Base-by-base conservation (phyloP, 768 basidiomycete species). In the Trametes sanguinea region DNA sequence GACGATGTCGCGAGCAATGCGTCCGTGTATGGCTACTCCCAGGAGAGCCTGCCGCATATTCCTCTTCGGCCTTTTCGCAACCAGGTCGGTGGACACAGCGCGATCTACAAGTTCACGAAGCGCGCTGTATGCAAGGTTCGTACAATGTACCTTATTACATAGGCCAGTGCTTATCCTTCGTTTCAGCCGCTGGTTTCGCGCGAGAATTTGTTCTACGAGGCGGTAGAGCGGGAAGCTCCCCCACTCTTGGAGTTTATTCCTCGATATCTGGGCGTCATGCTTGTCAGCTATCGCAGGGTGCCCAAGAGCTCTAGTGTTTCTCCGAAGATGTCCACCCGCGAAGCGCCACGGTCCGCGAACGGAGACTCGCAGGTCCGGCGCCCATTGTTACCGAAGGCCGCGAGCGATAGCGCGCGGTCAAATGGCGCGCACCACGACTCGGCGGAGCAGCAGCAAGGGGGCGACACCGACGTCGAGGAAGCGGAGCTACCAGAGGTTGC, bases 181-280 rank as follows among this genome's bases (percentile, higher is more conserved):
- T n/a, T 14, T 6, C 74, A 98, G 95, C 96, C 96, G 14, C 85
- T 99, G 7, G 95, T 97, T 33, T 95, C 93, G 3, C 86, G 95
- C 59, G 97, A 99, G 76, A 99, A 99, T 71, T 80, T 97, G 50
- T 98, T 99, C 72, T 99, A 99, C 72, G 97, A 99, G 73, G 86
- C 95, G 2, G 94, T 98, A 35, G 97, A 99, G 73, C 84, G 88
- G 30, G 92, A 94, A 69, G 92, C 93, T 0, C 96, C 97, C 0
- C 94, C 93, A 4, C 81, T 99, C 8, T 82, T 98, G 4, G 89
- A 85, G 13, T 99, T 94, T 70, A 97, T 98, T 62, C 97, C 97
- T n/a, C 89, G 95, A 46, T 99, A 99, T 75, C 81, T 99, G 14
- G 97, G 97, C 27, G 97, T 99, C 57, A 97, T 99, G 94, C 83